Base-by-base conservation (phyloP, 1,139 yeast genomes). In the Pichia sp. region DNA sequence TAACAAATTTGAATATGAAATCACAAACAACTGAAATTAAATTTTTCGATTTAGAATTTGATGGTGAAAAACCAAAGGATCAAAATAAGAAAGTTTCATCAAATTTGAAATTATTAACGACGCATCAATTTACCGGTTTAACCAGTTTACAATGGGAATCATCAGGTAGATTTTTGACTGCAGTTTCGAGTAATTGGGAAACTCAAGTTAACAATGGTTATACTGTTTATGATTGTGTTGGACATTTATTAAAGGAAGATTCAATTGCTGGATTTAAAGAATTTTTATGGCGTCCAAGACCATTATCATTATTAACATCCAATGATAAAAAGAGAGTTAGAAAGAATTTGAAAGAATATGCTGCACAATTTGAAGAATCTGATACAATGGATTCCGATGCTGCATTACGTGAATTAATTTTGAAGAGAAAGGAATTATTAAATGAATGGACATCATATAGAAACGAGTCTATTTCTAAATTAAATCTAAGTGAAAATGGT, bases 301-400 rank as follows among this genome's bases (percentile, higher is more conserved):
- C 99, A 49, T 82, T 80, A 25, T 77, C 91, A 6, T 72, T 84
- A 58, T 80, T 95, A 67, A 74, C 84, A 56, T 82, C 84, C 63
- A 84, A 83, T 60, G 96, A 89, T 67, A 80, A 81, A 75, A 88
- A 89, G 85, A 85, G 85, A 77, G 90, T 93, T 59, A 81, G 90
- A 74, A 86, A 88, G 84, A 85, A 87, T 73, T 75, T 93, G 74
- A 83, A 86, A 69, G 93, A 87, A 70, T 89, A 87, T 78, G 79
- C 91, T 62, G 93, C 95, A 43, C 91, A 88, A 71, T 95, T 91
- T 73, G 98, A 93, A 63, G 96, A 91, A 73, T 77, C 80, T 60
- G 99, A 95, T 74, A 95, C 95, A 50, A 91, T 90, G 95, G 98
- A 91, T 73, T 96, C 95, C 53, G 88, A 87, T 67, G 87, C 91